Evolutionary conservation across 441 rosid genomes (phyloP), one percentile per base, ranked within the genome.

Genomic region (Gossypium schwendimanii): DNA sequence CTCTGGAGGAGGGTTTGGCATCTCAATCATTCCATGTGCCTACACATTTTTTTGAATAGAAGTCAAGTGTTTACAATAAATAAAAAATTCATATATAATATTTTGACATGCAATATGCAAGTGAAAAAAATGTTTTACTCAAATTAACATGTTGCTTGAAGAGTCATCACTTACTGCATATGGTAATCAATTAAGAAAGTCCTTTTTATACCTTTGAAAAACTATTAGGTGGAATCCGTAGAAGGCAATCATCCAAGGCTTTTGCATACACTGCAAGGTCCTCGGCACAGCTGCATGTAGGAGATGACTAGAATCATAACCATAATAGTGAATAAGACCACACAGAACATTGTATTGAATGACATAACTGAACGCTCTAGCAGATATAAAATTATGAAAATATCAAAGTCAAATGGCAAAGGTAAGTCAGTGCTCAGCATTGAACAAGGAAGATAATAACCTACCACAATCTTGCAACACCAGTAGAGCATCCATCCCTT

Each of bases 401-500:
- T 59, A 24, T 39, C 54, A 26, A 1, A 15, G 49, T 45, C n/a
- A 44, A 20, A 59, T 44, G 20, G 24, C 6, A 24, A 44, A 71
- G 44, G 65, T 4, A 44, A 52, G 60, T 31, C 39, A 5, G 31
- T 6, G 23, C 3, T 70, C 5, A 10, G 49, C 36, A 53, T 49
- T 6, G 63, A 75, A 62, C 26, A 59, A 69, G 57, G 24, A 61
- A 47, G 50, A 50, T 70, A 28, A 74, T 73, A 74, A 74, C 73
- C 81, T 74, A 92, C 99, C 97, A 85, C 74, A 94, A 79, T 86
- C 97, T 88, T 73, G 99, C 98, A 73, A 94, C 99, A 69, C 99
- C 99, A 63, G 97, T 91, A 53, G 99, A 94, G 84, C 99, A 92
- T 62, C 99, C 99, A 83, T 94, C 98, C 77, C 89, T 89, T 59